Evolutionary conservation across 352 stramenopile genomes (phyloP).

Genomic region (Phytopythium ostracodes): DNA sequence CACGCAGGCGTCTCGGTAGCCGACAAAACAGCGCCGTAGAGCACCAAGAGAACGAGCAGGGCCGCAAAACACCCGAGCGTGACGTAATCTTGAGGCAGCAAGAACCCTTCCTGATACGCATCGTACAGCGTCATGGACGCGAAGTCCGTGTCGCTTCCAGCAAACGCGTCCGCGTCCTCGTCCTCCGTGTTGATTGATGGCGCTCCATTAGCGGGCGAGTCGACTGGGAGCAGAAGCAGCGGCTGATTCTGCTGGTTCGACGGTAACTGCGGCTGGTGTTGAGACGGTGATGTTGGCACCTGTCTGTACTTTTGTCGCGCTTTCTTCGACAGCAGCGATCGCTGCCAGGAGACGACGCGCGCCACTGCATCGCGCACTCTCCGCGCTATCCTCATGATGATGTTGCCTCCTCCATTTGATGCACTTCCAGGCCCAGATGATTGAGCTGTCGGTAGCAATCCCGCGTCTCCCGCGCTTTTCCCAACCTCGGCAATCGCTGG

Average conservation of each 20-base stretch:
- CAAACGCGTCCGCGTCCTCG: conserved; percentile 4
- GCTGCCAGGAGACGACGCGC: conserved; percentile 2
- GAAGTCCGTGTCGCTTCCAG: conserved; percentile 46
- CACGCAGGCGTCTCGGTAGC: conserved; percentile 60
- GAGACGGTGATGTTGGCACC: conserved; percentile 4
- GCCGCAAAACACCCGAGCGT: conserved; percentile 58
- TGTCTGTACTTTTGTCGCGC: background rate
- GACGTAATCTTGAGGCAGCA: conserved; percentile 73
- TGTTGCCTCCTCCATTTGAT: background rate
- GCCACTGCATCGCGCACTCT: background rate
- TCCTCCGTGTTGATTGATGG: conserved; percentile 4
- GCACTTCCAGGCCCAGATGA: background rate
- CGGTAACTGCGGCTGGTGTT: background rate
- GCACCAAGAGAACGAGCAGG: conserved; percentile 48
- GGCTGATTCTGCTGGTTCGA: conserved; percentile 5
- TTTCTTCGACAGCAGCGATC: background rate
- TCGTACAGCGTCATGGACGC: conserved; percentile 69
- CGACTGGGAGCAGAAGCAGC: conserved; percentile 17
- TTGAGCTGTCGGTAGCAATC: background rate
- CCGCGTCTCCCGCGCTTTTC: background rate
- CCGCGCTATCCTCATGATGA: background rate
- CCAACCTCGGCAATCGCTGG: background rate
- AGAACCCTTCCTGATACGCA: conserved; percentile 59
- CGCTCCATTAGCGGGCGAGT: background rate
- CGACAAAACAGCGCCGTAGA: conserved; percentile 67